Evolutionary conservation across 202 grass and related monocot species (phyloP), one percentile per base, ranked within the genome.

Genomic region (Saccharum hybrid): DNA sequence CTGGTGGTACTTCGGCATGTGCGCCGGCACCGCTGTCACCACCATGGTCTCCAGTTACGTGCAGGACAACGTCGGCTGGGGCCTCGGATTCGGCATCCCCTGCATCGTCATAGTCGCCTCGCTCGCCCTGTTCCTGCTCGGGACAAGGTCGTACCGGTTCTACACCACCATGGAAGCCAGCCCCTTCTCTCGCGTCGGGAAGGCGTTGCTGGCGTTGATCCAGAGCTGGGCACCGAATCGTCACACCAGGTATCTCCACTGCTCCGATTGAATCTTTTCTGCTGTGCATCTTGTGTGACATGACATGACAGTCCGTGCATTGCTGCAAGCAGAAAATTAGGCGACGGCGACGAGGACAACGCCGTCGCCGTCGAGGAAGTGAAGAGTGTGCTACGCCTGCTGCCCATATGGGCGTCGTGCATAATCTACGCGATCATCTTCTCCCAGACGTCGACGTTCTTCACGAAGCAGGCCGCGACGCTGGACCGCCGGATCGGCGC

Each of bases 1-100:
- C 83, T 97, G 94, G 94, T 97, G 94, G 92, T 93, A 88, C 71
- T 91, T 97, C 10, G 92, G 90, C 30, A 82, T 93, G 82, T 89
- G 71, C 40, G 46, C 64, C 36, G 90, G 88, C 67, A 80, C 84
- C 37, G 60, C 88, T 37, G 75, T 86, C 81, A 82, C 88, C 10
- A 68, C 71, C 52, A 61, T 85, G 66, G 26, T 88, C 18, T 67
- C 89, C 54, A 92, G 82, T 85, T 97, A 94, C 73, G 70, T 90
- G 30, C 85, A 97, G 82, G 94, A 97, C 19, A 90, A 94, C 66
- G 59, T 97, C 22, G 83, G 94, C 8, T 94, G 89, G 91, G 87
- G 76, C 10, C 63, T 97, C 73, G 94, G 91, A 11, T 94, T 94
- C 56, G 91, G 89, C 78, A 90, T 97, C 68, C 91, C 94, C 67